Conservation (phyloP, 495 filamentous ascomycete genomes). For the Xylaria palmicola region DNA sequence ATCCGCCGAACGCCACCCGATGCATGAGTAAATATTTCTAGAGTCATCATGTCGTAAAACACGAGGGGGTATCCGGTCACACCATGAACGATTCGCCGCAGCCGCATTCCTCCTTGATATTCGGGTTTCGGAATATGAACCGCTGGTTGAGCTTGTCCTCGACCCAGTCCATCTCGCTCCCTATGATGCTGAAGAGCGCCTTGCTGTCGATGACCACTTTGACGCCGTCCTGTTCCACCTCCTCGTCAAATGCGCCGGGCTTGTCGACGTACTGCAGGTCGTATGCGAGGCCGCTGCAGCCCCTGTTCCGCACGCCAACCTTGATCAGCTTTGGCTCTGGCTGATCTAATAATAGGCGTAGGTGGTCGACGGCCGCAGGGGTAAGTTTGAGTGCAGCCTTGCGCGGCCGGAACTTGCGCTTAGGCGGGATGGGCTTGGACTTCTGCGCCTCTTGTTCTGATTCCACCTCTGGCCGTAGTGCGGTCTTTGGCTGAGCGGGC, state of each 20-base stretch:
- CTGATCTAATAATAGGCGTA: conserved; percentile 70
- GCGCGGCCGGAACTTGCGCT: conserved; percentile 71
- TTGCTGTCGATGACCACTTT: conserved; percentile 96
- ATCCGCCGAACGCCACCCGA: conserved; percentile 13
- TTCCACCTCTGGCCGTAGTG: conserved; percentile 27
- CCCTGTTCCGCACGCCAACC: conserved; percentile 89
- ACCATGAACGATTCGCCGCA: conserved; percentile 98
- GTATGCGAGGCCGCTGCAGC: conserved; percentile 96
- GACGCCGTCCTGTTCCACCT: conserved; percentile 93
- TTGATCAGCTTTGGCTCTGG: conserved; percentile 90
- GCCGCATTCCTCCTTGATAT: conserved; percentile 97
- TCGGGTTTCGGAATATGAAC: conserved; percentile 95
- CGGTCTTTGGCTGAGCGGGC: conserved; percentile 35
- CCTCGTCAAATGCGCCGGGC: conserved; percentile 81
- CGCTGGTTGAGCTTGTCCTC: conserved; percentile 87
- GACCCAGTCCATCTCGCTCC: conserved; percentile 98
- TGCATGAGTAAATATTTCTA: conserved; percentile 12
- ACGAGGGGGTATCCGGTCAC: conserved; percentile 23
- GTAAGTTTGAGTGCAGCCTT: conserved; percentile 92
- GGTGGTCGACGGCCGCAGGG: conserved; percentile 69
- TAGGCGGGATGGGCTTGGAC: conserved; percentile 51
- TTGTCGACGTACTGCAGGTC: conserved; percentile 94
- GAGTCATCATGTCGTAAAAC: not conserved
- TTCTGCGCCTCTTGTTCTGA: conserved; percentile 68
- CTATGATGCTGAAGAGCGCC: conserved; percentile 95